Percentiles rank a stretch among this genome's conserved stretches.
Conservation (phyloP, 495 filamentous ascomycete genomes). For the Penicillium tannophilum region DNA sequence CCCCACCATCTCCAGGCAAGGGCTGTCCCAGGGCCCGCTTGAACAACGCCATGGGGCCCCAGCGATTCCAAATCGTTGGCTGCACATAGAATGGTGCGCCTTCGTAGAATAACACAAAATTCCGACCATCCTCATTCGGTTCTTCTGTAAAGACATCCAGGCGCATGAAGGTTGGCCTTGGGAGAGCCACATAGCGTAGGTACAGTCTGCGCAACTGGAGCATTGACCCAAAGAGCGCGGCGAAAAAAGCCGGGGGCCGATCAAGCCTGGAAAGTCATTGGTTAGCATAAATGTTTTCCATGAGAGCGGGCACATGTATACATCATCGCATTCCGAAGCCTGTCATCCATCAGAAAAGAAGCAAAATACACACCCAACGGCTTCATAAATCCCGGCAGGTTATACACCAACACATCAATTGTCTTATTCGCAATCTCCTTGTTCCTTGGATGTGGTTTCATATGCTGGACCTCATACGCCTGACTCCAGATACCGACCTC, state of each 20-base stretch:
- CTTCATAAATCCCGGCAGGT: slow-evolving; percentile 51
- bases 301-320: slow-evolving; percentile 21
- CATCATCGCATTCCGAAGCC: slow-evolving; percentile 64
- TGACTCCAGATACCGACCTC: slow-evolving; percentile 58
- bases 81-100: slow-evolving; percentile 59
- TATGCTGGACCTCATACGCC: slow-evolving; percentile 54
- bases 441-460: slow-evolving; percentile 59
- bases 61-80: slow-evolving; percentile 60
- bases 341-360: slow-evolving; percentile 59
- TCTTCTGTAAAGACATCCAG: slow-evolving; percentile 45
- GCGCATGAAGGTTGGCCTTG: slow-evolving; percentile 51
- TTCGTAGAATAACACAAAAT: slow-evolving; percentile 48
- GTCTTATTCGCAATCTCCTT: slow-evolving; percentile 56
- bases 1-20: slow-evolving; percentile 59
- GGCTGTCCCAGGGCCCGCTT: slow-evolving; percentile 54
- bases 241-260: slow-evolving; percentile 39
- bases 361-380: slow-evolving; percentile 49
- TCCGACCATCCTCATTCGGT: slow-evolving; percentile 53
- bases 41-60: slow-evolving; percentile 54
- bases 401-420: slow-evolving; percentile 58
- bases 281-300: neutral
- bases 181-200: slow-evolving; percentile 57
- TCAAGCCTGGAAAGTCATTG: slow-evolving; percentile 35
- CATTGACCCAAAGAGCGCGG: slow-evolving; percentile 36
- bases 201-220: slow-evolving; percentile 50